A percentile compares a stretch with the other conserved stretches of the same genome.
These are phyloP conservation scores for Penicillium sp. DNA, from an alignment of 2,329 filamentous ascomycete genomes.

Conservation along the genomic window DNA sequence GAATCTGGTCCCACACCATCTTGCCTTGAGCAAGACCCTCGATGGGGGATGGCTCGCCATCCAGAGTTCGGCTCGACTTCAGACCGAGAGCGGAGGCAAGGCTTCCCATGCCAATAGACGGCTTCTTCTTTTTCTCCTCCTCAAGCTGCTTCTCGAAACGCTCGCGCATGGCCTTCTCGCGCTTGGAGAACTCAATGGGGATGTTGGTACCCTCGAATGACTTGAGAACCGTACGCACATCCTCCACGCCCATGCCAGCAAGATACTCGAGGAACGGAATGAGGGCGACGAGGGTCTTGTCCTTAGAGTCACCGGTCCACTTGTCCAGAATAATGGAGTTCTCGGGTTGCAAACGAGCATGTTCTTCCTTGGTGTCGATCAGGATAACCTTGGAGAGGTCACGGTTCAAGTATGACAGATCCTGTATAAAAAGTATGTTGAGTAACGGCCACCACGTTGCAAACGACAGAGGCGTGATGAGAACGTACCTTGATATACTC, in stretches of 20 bases:
- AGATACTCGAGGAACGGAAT: constrained; percentile 98
- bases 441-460: constrained; percentile 7
- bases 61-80: constrained; percentile 57
- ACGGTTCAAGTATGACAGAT: constrained; percentile 95
- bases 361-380: constrained; percentile 75
- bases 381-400: constrained; percentile 93
- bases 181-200: constrained; percentile 78
- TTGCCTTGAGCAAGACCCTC: constrained; percentile 87
- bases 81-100: constrained; percentile 70
- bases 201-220: constrained; percentile 87
- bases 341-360: constrained; percentile 87
- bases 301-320: constrained; percentile 77
- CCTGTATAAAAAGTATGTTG: constrained; percentile 46
- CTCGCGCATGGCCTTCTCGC: constrained; percentile 78
- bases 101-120: constrained; percentile 57
- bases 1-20: constrained; percentile 91
- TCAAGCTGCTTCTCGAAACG: constrained; percentile 76
- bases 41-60: constrained; percentile 63
- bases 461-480: background rate
- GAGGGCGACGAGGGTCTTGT: constrained; percentile 78
- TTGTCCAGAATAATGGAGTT: constrained; percentile 89
- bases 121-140: constrained; percentile 59
- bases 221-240: constrained; percentile 79
- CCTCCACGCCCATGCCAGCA: constrained; percentile 83
- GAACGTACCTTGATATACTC: constrained; percentile 81